phyloP scores from a whole-genome alignment of 352 stramenopile genomes.

The Pythium monospermum region DNA sequence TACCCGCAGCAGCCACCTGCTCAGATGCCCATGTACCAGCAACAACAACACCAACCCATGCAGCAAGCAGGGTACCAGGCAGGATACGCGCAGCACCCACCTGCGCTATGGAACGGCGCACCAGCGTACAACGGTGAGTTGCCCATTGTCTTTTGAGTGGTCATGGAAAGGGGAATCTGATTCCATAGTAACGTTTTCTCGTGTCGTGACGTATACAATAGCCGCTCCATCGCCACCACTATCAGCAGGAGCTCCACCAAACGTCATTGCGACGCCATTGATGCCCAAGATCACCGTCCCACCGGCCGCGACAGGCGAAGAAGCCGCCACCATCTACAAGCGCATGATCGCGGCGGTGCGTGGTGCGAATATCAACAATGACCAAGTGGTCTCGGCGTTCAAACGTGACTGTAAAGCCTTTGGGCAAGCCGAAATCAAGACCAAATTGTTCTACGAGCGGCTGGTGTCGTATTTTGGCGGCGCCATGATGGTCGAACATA shows the following conservation, averaged over 20 bases:
- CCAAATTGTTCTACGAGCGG: slow-evolving; percentile 54
- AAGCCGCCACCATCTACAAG: slow-evolving; percentile 77
- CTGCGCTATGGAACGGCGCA: slow-evolving; percentile 8
- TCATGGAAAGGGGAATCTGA: too few relatives aligned
- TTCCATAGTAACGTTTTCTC: too few relatives aligned
- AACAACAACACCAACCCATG: too few relatives aligned
- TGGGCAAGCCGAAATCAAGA: slow-evolving; percentile 56
- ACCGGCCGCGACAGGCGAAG: slow-evolving; percentile 52
- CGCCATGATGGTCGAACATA: slow-evolving; percentile 72
- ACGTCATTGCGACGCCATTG: not conserved
- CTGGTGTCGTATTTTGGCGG: slow-evolving; percentile 63
- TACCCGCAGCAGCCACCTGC: slow-evolving; percentile 3
- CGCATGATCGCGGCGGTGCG: slow-evolving; percentile 71
- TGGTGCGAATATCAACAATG: slow-evolving; percentile 63
- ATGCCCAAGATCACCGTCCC: slow-evolving; percentile 39
- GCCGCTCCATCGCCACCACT: not conserved
- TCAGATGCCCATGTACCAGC: not conserved
- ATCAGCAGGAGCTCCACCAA: not conserved
- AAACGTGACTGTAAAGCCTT: slow-evolving; percentile 79
- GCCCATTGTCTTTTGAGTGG: too few relatives aligned
- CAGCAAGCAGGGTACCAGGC: not conserved
- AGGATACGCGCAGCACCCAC: not conserved
- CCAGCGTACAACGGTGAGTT: slow-evolving; percentile 6
- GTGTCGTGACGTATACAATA: too few relatives aligned
- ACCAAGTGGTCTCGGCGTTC: slow-evolving; percentile 67